A percentile compares a stretch with the other conserved stretches of the same genome.
Evolutionary conservation across 768 basidiomycete species (phyloP).

Genomic region (Candolleomyces eurysporus): DNA sequence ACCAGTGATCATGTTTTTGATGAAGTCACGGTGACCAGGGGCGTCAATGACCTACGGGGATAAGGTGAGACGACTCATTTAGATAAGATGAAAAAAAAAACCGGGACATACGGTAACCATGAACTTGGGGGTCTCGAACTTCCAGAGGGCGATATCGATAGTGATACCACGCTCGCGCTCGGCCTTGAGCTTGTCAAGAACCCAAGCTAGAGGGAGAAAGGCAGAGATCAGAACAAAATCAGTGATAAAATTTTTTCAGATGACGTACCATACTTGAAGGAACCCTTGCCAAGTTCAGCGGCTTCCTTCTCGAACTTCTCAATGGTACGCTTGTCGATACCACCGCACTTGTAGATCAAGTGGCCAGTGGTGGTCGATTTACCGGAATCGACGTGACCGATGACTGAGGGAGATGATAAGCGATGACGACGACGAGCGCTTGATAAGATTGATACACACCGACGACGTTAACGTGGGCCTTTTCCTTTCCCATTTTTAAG

Average conservation of each 20-base stretch:
- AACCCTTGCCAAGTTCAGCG: slow-evolving; percentile 99
- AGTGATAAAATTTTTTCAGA: slow-evolving; percentile 1
- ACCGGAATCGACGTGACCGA: slow-evolving; percentile 99
- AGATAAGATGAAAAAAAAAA: slow-evolving; percentile 11
- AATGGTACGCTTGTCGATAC: slow-evolving; percentile 99
- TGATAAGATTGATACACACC: slow-evolving; percentile 54
- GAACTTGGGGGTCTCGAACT: slow-evolving; percentile 99
- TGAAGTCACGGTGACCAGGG: slow-evolving; percentile 99
- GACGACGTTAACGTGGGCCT: slow-evolving; percentile 96
- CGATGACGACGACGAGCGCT: slow-evolving; percentile 16
- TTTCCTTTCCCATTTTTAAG: slow-evolving; percentile 92
- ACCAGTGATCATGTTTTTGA: slow-evolving; percentile 99
- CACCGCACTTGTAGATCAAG: slow-evolving; percentile 99
- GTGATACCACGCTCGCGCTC: slow-evolving; percentile 99
- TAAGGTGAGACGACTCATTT: slow-evolving; percentile 18
- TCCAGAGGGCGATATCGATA: slow-evolving; percentile 99
- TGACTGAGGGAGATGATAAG: slow-evolving; percentile 57
- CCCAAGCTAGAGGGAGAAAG: slow-evolving; percentile 74
- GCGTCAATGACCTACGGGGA: slow-evolving; percentile 88
- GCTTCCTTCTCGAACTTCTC: slow-evolving; percentile 99
- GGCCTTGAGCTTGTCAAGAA: slow-evolving; percentile 99
- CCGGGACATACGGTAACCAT: slow-evolving; percentile 77
- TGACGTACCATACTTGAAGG: slow-evolving; percentile 90
- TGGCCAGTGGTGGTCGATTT: slow-evolving; percentile 99
- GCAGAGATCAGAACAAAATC: slow-evolving; percentile 13